Base-by-base conservation (phyloP, 257 asterid species). In the Gynochthodes officinalis region DNA sequence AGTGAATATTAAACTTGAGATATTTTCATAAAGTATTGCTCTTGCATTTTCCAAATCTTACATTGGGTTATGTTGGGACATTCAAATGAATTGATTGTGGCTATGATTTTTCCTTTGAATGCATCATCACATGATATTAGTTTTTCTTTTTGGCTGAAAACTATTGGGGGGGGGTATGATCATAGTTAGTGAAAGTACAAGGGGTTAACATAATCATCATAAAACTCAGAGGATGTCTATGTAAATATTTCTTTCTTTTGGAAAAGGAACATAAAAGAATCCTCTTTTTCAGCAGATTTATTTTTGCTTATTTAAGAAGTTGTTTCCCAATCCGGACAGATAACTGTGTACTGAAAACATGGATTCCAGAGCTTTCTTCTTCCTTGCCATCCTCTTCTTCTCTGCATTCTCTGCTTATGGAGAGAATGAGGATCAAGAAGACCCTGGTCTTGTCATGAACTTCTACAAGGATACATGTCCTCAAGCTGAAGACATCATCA, bases 401-500 rank as follows among this genome's bases (percentile, higher is more conserved):
- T 72, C 82, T 4, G 73, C 86, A 8, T 49, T 54, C 50, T 53
- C 75, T 53, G 78, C 82, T 68, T 82, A 69, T 63, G 53, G 89
- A 69, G 90, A 86, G 50, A 63, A 76, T 69, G 88, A 78, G 25
- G 81, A 57, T 13, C 69, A 64, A 5, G 77, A 64, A 21, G 63
- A 37, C 30, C 71, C 89, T 25, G 91, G 91, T 16, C 96, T 94
- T 62, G 71, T 79, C 0, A 67, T 94, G 86, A 82, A 94, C 77
- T 89, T 73, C 67, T 94, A 94, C 98, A 85, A 77, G 74, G 98
- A 94, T 78, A 74, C 92, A 9, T 94, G 99, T 49, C 98, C 99
- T 64, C 98, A 94, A 80, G 99, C 99, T 52, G 99, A 94, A 71
- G 98, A 94, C 1, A 82, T 94, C 82, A 91, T 94, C 86, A 87